These are phyloP conservation scores for Jaapia argillacea DNA, from an alignment of 768 basidiomycete genomes.

Conservation along the genomic window DNA sequence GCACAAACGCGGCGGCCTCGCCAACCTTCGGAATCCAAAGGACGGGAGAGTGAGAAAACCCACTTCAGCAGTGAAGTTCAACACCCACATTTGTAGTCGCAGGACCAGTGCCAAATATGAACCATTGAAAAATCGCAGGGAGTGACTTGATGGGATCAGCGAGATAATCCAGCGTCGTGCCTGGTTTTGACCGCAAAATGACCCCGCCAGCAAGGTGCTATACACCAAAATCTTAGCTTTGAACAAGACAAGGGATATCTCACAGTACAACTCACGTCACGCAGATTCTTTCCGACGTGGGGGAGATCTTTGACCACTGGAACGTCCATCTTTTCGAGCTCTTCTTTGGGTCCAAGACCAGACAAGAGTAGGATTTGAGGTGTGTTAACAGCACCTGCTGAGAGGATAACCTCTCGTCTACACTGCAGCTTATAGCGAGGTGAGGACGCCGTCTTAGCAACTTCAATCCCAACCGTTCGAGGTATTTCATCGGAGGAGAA, in stretches of 20 bases:
- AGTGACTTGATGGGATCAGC: background rate
- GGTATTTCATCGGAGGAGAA: constrained; percentile 36
- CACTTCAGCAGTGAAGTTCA: background rate
- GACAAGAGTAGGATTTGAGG: constrained; percentile 67
- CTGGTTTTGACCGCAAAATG: constrained; percentile 8
- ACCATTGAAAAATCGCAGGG: background rate
- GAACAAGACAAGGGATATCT: too few relatives aligned
- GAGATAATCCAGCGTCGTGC: constrained; percentile 7
- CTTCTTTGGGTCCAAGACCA: constrained; percentile 60
- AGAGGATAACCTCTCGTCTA: constrained; percentile 7
- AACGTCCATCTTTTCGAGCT: constrained; percentile 44
- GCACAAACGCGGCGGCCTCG: constrained; percentile 45
- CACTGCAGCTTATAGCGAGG: constrained; percentile 37
- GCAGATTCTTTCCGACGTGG: constrained; percentile 64
- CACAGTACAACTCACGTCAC: constrained; percentile 33
- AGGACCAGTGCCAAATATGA: background rate
- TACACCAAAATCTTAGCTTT: too few relatives aligned
- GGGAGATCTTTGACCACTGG: constrained; percentile 52
- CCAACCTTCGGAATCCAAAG: background rate
- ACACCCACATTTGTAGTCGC: background rate
- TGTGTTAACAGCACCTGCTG: constrained; percentile 50
- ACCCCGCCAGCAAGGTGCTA: constrained; percentile 7
- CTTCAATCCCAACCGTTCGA: constrained; percentile 55
- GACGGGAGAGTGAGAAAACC: background rate
- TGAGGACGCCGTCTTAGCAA: constrained; percentile 27